Conservation (phyloP, 352 stramenopile genomes). For the Hyaloperonospora brassicae region DNA sequence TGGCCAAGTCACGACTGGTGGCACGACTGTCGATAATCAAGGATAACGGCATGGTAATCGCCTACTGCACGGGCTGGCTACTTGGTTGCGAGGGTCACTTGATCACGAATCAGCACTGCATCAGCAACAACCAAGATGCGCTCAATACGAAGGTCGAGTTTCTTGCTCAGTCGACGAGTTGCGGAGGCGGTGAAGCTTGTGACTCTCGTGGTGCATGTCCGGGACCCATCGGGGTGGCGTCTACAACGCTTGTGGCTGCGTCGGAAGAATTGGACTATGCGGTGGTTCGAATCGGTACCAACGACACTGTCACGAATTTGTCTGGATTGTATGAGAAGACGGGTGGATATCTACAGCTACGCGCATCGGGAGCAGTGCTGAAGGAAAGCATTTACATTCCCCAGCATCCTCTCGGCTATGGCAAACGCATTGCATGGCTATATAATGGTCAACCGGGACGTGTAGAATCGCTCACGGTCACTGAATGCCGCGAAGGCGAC, state of each 20-base stretch:
- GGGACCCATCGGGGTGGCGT: too few species aligned
- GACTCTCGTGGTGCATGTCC: too few species aligned
- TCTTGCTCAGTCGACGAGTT: slow-evolving; percentile 53
- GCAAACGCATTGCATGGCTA: slow-evolving; percentile 53
- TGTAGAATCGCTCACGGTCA: slow-evolving; percentile 30
- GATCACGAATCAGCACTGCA: slow-evolving; percentile 78
- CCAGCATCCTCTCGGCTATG: slow-evolving; percentile 52
- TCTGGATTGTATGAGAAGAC: too few species aligned
- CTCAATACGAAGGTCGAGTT: slow-evolving; percentile 66
- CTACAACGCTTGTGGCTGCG: too few species aligned
- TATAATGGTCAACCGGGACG: slow-evolving; percentile 26
- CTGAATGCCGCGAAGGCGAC: slow-evolving; percentile 40
- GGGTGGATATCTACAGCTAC: slow-evolving; percentile 35
- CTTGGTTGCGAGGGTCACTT: slow-evolving; percentile 69
- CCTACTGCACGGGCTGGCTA: slow-evolving; percentile 66
- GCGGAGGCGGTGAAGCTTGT: too few species aligned
- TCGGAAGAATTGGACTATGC: too few species aligned
- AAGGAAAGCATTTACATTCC: slow-evolving; percentile 66
- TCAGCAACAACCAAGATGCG: slow-evolving; percentile 48
- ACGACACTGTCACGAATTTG: too few species aligned
- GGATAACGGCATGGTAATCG: slow-evolving; percentile 45
- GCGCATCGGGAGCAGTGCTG: slow-evolving; percentile 33
- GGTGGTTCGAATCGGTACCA: too few species aligned
- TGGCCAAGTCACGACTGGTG: too few species aligned
- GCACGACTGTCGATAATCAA: slow-evolving; percentile 61